These are phyloP conservation scores for Penicillium olsonii DNA, from an alignment of 2,329 filamentous ascomycete species.

Conservation along the genomic window DNA sequence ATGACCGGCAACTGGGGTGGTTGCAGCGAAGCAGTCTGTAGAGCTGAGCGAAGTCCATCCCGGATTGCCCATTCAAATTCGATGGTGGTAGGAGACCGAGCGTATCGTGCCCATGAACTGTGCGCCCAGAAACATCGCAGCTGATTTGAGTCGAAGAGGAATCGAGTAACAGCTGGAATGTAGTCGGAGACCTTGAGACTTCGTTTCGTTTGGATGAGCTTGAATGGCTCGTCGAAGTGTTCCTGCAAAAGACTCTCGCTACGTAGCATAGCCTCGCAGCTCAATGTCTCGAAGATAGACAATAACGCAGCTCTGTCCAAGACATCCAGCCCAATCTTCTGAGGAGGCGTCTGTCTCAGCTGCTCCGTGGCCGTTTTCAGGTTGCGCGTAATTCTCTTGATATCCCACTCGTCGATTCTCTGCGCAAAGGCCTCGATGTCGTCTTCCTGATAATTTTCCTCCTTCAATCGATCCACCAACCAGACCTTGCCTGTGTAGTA, in stretches of 20 bases:
- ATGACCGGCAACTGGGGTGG: conserved; percentile 58
- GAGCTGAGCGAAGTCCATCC: conserved; percentile 67
- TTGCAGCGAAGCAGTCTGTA: conserved; percentile 62
- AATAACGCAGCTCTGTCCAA: conserved; percentile 66
- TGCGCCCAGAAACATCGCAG: conserved; percentile 68
- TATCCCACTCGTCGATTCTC: conserved; percentile 62
- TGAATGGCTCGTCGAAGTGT: conserved; percentile 81
- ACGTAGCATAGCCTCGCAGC: conserved; percentile 74
- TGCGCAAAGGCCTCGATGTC: conserved; percentile 55
- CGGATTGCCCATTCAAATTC: conserved; percentile 89
- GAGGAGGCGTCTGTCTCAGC: conserved; percentile 53
- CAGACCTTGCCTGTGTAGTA: conserved; percentile 70
- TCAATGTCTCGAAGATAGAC: conserved; percentile 84
- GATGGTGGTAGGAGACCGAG: conserved; percentile 63
- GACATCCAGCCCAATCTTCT: conserved; percentile 52
- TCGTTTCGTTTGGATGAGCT: conserved; percentile 74
- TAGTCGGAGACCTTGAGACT: conserved; percentile 74
- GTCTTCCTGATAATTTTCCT: conserved; percentile 56
- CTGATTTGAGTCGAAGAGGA: conserved; percentile 74
- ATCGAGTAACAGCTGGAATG: conserved; percentile 79
- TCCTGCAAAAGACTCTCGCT: conserved; percentile 54
- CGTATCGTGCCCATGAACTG: conserved; percentile 67
- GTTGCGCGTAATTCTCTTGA: conserved; percentile 62
- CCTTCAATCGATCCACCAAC: conserved; percentile 63
- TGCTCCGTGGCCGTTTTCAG: conserved; percentile 59